A percentile compares a stretch with the other conserved stretches of the same genome.
These are phyloP conservation scores for Penicillium pulvis DNA, from an alignment of 495 filamentous ascomycete genomes.

Conservation along the genomic window DNA sequence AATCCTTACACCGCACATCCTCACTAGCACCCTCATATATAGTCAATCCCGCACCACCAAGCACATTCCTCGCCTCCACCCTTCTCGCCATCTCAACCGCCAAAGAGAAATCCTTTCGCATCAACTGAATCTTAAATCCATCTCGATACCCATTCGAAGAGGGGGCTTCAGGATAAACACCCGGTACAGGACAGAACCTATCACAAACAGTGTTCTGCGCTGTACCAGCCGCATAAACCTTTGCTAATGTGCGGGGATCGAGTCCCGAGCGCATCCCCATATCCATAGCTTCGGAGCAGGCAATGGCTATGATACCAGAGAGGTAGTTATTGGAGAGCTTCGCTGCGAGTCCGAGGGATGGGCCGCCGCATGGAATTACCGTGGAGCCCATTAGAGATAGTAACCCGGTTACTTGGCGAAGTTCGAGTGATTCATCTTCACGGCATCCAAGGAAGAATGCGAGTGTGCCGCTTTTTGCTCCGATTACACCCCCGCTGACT, in stretches of 20 bases:
- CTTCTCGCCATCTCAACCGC: conserved; percentile 50
- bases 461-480: conserved; percentile 49
- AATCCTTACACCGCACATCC: conserved; percentile 45
- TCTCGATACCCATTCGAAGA: conserved; percentile 47
- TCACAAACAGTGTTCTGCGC: conserved; percentile 55
- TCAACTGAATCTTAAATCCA: conserved; percentile 56
- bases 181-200: conserved; percentile 52
- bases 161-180: conserved; percentile 50
- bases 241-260: conserved; percentile 47
- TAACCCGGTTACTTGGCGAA: conserved; percentile 8
- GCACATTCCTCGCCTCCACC: conserved; percentile 42
- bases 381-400: conserved; percentile 34
- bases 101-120: conserved; percentile 55
- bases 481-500: conserved; percentile 49
- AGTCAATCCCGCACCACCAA: conserved; percentile 44
- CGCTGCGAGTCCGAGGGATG: conserved; percentile 52
- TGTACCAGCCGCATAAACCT: conserved; percentile 51
- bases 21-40: conserved; percentile 50
- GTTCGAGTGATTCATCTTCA: conserved; percentile 27
- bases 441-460: conserved; percentile 51
- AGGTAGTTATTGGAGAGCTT: conserved; percentile 60
- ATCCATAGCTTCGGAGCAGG: conserved; percentile 53
- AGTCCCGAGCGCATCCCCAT: conserved; percentile 57
- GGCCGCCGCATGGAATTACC: conserved; percentile 53
- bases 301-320: conserved; percentile 55